phyloP scores from a whole-genome alignment of 768 basidiomycete genomes.

The Mycena sanguinolenta region DNA sequence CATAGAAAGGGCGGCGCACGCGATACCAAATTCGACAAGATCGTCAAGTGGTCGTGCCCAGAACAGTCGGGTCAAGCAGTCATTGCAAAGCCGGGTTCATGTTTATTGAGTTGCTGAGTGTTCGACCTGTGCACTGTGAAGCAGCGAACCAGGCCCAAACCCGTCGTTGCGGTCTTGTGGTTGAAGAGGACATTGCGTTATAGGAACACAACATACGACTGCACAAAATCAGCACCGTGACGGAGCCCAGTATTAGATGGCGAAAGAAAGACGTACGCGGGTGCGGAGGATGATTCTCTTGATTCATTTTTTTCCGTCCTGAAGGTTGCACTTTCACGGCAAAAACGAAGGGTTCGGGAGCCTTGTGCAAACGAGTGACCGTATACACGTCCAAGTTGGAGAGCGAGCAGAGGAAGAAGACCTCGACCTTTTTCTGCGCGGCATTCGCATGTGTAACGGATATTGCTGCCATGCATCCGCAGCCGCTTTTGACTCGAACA shows the following conservation, averaged over 20 bases:
- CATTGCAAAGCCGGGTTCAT: conserved; percentile 31
- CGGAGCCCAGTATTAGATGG: conserved; percentile 1
- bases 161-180: conserved; percentile 56
- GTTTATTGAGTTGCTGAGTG: conserved; percentile 49
- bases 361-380: conserved; percentile 80
- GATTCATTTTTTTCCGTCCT: conserved; percentile 83
- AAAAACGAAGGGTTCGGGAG: conserved; percentile 89
- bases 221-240: conserved; percentile 32
- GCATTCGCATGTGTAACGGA: no score
- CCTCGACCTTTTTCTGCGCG: conserved; percentile 85
- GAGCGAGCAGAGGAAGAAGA: conserved; percentile 84
- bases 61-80: conserved; percentile 1
- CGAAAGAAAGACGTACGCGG: conserved; percentile 69
- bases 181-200: conserved; percentile 79
- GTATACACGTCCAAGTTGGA: conserved; percentile 91
- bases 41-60: not conserved
- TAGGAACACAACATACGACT: conserved; percentile 90
- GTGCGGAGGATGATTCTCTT: conserved; percentile 85
- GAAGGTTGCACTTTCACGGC: conserved; percentile 87
- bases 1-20: conserved; percentile 9
- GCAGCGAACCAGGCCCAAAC: conserved; percentile 84
- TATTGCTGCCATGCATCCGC: no score
- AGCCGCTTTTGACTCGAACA: no score
- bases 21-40: conserved; percentile 17
- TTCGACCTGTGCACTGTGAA: conserved; percentile 48